A percentile compares a stretch with the other conserved stretches of the same genome.
phyloP scores from a whole-genome alignment of 2,329 filamentous ascomycete species.

The Colletotrichum tabaci region DNA sequence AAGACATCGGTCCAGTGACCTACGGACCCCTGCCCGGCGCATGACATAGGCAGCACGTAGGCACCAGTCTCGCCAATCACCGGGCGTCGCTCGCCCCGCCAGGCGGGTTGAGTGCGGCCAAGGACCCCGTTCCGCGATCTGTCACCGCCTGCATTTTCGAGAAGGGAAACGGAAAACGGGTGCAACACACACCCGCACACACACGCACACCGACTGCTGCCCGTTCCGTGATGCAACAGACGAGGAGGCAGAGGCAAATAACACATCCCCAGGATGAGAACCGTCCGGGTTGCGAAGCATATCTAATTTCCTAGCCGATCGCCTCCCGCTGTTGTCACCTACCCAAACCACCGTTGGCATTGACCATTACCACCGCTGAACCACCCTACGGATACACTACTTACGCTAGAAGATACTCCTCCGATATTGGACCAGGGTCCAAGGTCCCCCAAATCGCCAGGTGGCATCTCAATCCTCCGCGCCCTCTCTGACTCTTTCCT shows the following conservation, averaged over 20 bases:
- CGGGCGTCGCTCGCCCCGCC: slow-evolving; percentile 14
- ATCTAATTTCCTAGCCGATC: slow-evolving; percentile 31
- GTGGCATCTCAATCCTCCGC: slow-evolving; percentile 47
- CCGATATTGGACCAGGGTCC: slow-evolving; percentile 43
- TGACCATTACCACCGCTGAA: slow-evolving; percentile 10
- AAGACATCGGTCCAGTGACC: slow-evolving; percentile 27
- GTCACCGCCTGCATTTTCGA: slow-evolving; percentile 37
- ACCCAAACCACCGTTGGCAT: slow-evolving; percentile 25
- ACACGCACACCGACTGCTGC: slow-evolving; percentile 30
- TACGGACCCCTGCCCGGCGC: slow-evolving; percentile 17
- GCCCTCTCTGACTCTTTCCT: slow-evolving; percentile 11
- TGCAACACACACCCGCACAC: slow-evolving; percentile 35
- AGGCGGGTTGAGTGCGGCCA: slow-evolving; percentile 4
- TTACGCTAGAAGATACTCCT: slow-evolving; percentile 7
- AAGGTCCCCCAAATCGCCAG: slow-evolving; percentile 48
- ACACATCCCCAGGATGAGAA: not conserved
- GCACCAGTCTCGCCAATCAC: slow-evolving; percentile 18
- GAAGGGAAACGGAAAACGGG: slow-evolving; percentile 1
- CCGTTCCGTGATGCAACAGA: not conserved
- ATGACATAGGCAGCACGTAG: not conserved
- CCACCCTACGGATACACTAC: not conserved
- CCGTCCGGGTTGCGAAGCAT: slow-evolving; percentile 15
- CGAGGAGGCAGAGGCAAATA: not conserved
- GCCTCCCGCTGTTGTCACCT: slow-evolving; percentile 21
- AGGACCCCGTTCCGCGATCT: slow-evolving; percentile 33